phyloP scores from a whole-genome alignment of 2,329 filamentous ascomycete genomes.

The Trichoderma oligosporum region DNA sequence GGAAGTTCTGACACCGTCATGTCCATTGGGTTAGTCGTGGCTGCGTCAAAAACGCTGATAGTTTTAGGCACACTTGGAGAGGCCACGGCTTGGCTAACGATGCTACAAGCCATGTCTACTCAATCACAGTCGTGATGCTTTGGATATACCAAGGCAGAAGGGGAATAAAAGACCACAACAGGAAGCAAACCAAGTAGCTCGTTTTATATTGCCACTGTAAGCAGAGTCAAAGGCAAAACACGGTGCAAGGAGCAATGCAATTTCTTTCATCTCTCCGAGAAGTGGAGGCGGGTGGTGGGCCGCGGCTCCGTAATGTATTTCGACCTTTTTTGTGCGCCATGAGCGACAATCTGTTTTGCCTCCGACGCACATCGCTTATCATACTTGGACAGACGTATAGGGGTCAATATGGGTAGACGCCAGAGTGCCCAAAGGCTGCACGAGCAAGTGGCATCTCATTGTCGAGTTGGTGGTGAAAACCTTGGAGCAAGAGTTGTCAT shows the following conservation, averaged over 20 bases:
- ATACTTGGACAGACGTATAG: slow-evolving; percentile 6
- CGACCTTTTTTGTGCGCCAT: slow-evolving; percentile 13
- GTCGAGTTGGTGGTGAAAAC: slow-evolving; percentile 14
- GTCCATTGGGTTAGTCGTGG: neutral
- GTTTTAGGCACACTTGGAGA: neutral
- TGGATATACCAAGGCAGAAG: neutral
- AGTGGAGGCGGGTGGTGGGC: slow-evolving; percentile 18
- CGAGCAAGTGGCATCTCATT: slow-evolving; percentile 4
- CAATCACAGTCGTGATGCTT: neutral
- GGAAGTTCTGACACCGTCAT: neutral
- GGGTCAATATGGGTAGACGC: slow-evolving; percentile 2
- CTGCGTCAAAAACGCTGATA: neutral
- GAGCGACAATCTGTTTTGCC: slow-evolving; percentile 4
- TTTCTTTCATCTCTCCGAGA: slow-evolving; percentile 13
- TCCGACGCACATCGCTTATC: slow-evolving; percentile 18
- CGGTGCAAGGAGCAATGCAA: slow-evolving; percentile 7
- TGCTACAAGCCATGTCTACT: neutral
- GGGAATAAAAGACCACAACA: neutral
- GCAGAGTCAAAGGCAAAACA: slow-evolving; percentile 5
- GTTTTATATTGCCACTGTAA: neutral
- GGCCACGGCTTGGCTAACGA: neutral
- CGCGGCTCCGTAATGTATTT: slow-evolving; percentile 17
- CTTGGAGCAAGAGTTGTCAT: neutral
- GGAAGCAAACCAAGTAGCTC: neutral
- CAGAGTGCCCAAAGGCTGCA: slow-evolving; percentile 18